phyloP scores from a whole-genome alignment of 2,329 filamentous ascomycete species.

The Aspergillus versicolor region DNA sequence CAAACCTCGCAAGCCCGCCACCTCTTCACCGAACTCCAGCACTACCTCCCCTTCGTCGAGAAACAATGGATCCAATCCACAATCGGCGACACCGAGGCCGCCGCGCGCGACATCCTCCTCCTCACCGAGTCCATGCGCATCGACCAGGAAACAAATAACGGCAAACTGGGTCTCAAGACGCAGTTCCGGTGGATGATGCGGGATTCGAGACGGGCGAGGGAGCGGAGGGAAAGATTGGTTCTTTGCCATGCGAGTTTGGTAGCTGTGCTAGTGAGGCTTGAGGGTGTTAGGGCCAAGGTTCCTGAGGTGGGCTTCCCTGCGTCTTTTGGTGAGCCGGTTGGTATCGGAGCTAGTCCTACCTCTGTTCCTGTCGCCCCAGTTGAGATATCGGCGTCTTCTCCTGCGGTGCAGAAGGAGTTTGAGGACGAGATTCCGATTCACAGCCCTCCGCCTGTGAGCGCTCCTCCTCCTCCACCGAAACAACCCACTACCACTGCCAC shows the following conservation, averaged over 20 bases:
- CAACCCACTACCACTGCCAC: background rate
- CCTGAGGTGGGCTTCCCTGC: background rate
- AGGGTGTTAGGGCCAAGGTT: background rate
- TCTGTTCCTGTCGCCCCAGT: too few species aligned
- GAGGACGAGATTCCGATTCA: too few species aligned
- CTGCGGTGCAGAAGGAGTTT: too few species aligned
- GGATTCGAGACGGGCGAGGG: slow-evolving; percentile 16
- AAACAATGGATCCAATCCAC: slow-evolving; percentile 25
- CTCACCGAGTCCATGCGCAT: slow-evolving; percentile 23
- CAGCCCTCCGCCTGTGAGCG: too few species aligned
- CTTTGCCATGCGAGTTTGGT: slow-evolving; percentile 20
- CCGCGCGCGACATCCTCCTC: slow-evolving; percentile 29
- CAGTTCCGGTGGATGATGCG: slow-evolving; percentile 22
- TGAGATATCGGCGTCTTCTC: too few species aligned
- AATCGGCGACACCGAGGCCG: slow-evolving; percentile 34
- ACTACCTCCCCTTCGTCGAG: slow-evolving; percentile 13
- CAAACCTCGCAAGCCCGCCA: slow-evolving; percentile 21
- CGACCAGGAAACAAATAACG: slow-evolving; percentile 18
- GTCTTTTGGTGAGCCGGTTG: background rate
- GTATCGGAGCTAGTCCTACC: too few species aligned
- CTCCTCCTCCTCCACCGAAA: too few species aligned
- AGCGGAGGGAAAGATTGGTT: slow-evolving; percentile 18
- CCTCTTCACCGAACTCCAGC: slow-evolving; percentile 13
- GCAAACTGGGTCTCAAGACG: slow-evolving; percentile 13
- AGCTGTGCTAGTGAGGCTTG: slow-evolving; percentile 19